Evolutionary conservation across 2,329 filamentous ascomycete genomes (phyloP), one percentile per base, ranked within the genome.

Genomic region (Chaetomium sp.): DNA sequence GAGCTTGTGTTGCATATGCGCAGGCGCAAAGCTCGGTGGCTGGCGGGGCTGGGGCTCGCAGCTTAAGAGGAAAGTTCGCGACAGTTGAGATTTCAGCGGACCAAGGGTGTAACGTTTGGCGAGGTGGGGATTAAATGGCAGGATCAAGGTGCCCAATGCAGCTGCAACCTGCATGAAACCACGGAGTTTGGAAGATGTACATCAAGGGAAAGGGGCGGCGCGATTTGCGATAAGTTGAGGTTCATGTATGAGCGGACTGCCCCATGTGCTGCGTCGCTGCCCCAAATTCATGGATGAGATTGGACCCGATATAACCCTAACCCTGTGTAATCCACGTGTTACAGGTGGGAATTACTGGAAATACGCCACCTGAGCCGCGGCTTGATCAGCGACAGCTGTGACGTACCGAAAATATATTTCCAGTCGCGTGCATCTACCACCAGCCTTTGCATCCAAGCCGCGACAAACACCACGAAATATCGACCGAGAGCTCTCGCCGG

Each of bases 381-480:
- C 11, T 36, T 11, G 12, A 33, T 19, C 32, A 10, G 6, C 6
- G 11, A 47, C 7, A 12, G 7, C 12, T 27, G 47, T 57, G 55
- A 57, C 55, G 55, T 51, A 36, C 42, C 52, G 51, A 55, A 27
- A 14, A 43, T 40, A 53, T 37, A 53, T 57, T 57, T 36, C n/a
- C 55, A 38, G 47, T 57, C 55, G 55, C 55, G 51, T 53, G 47
- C 19, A 27, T 27, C 19, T 27, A 27, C 19, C 19, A 27, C 19
- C 19, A 27, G 19, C 19, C 19, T 27, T 27, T 27, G 19, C 19
- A 27, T 27, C 19, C 19, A 27, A 27, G 3, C 19, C 19, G 19
- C 19, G 19, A 3, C 19, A 27, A 27, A 27, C 19, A 27, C 19
- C 3, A 27, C 19, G 19, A 27, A 27, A 27, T 3, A 27, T 2